Base-by-base conservation (phyloP, 768 basidiomycete species). In the Rhizopogon sp. region DNA sequence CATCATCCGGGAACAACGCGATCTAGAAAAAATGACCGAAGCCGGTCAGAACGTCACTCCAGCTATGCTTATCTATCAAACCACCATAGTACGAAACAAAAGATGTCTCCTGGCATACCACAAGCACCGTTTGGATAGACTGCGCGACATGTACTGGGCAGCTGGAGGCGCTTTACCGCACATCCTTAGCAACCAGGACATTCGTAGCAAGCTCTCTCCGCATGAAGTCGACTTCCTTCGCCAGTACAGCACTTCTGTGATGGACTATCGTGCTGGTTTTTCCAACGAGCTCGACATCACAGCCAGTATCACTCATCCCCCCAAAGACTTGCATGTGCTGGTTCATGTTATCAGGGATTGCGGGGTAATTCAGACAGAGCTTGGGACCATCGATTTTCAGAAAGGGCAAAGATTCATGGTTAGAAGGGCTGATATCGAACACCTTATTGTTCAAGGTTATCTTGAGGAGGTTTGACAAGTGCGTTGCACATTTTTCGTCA, bases 81-180 rank as follows among this genome's bases (percentile, higher is more conserved):
- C 95, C 7, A 85, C 91, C 39, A 88, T 96, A 62, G 77, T 86
- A 40, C 84, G 94, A 58, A 97, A 98, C 77, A 97, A 96, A 69
- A 88, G 97, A n/a, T 93, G 92, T 67, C 79, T 98, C 3, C 82
- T 98, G 43, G 93, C 93, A 0, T 99, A 98, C 71, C 93, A 98
- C 70, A 74, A 82, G 25, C 92, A 94, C 72, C 82, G 96, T 53
- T 71, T 92, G 39, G 88, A 92, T 66, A 83, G 85, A 51, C 80
- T 98, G 51, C 81, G 85, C 55, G 87, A 93, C 64, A 79, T 90
- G 75, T 97, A 92, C 72, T 98, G 96, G 96, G 74, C 82, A 11
- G 81, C 85, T 7, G 91, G 91, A 16, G 95, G 93, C 13, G 88
- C 92, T 3, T 75, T 97, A 3, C 90, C 93, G 1, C 88, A 92